Percentiles rank a stretch among this genome's conserved stretches.
phyloP scores from a whole-genome alignment of 371 early-diverging fungal genomes.

The Apophysomyces trapeziformis region DNA sequence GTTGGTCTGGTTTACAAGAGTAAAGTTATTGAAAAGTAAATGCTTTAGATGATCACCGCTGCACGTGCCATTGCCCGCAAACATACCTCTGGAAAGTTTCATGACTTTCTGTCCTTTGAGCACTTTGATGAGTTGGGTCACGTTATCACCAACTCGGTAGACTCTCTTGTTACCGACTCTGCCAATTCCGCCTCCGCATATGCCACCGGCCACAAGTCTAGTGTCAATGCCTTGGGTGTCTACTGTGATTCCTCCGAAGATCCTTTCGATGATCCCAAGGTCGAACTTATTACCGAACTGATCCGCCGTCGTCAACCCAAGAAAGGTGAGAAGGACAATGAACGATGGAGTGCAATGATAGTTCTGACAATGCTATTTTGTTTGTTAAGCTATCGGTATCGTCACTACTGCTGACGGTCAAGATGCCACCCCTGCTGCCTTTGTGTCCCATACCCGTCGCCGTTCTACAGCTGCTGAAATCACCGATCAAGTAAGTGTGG shows the following conservation, averaged over 20 bases:
- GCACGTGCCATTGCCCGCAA: conserved; percentile 60
- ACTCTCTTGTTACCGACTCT: conserved; percentile 76
- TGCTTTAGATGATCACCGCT: conserved; percentile 59
- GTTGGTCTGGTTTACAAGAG: not conserved
- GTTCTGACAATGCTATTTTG: not conserved
- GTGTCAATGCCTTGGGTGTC: conserved; percentile 67
- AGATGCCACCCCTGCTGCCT: conserved; percentile 80
- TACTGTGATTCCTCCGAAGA: conserved; percentile 61
- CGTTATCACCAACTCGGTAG: conserved; percentile 72
- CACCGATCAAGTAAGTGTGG: conserved; percentile 55
- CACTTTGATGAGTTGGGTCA: conserved; percentile 69
- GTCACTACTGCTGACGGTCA: conserved; percentile 70
- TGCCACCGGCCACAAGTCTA: conserved; percentile 69
- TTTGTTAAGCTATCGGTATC: conserved; percentile 62
- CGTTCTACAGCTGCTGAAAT: conserved; percentile 59
- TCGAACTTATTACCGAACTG: conserved; percentile 69
- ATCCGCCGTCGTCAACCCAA: conserved; percentile 73
- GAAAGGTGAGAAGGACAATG: conserved; percentile 37
- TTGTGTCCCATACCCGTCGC: conserved; percentile 65
- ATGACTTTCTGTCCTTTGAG: conserved; percentile 65
- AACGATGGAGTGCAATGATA: not conserved
- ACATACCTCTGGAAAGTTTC: conserved; percentile 61
- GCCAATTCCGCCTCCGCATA: conserved; percentile 79
- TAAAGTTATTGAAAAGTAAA: not conserved
- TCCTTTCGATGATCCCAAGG: conserved; percentile 66